Conservation (phyloP, 2,329 filamentous ascomycete genomes). For the Nothophaeocryptopus gaeumannii region DNA sequence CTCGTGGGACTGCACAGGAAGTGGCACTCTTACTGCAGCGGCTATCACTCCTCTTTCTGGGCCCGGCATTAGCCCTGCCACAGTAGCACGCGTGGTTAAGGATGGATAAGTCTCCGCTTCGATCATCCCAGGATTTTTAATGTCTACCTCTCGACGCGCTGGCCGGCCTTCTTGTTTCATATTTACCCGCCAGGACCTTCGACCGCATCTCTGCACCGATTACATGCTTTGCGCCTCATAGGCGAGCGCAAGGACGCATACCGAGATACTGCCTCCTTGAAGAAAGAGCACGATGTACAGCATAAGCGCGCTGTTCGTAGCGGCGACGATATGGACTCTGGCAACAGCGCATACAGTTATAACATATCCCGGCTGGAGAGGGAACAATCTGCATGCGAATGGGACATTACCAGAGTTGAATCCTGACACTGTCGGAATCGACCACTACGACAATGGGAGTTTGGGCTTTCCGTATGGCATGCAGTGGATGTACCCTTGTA, state of each 20-base stretch:
- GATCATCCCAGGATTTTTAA: neutral
- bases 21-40: constrained; percentile 8
- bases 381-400: constrained; percentile 79
- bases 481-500: constrained; percentile 96
- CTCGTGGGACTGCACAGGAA: constrained; percentile 3
- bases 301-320: neutral
- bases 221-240: constrained; percentile 1
- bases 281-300: constrained; percentile 1
- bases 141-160: constrained; percentile 2
- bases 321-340: constrained; percentile 1
- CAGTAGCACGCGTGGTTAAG: neutral
- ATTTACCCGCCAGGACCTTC: neutral
- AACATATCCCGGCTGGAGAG: constrained; percentile 81
- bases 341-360: constrained; percentile 70
- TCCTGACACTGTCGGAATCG: constrained; percentile 46
- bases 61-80: neutral
- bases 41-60: constrained; percentile 1
- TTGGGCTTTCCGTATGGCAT: constrained; percentile 68
- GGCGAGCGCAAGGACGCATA: constrained; percentile 3
- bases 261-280: neutral
- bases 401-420: constrained; percentile 46
- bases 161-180: constrained; percentile 5
- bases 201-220: neutral
- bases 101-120: constrained; percentile 2
- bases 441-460: constrained; percentile 25